Base-by-base conservation (phyloP, 352 stramenopile genomes). In the Phytophthora kernoviae region DNA sequence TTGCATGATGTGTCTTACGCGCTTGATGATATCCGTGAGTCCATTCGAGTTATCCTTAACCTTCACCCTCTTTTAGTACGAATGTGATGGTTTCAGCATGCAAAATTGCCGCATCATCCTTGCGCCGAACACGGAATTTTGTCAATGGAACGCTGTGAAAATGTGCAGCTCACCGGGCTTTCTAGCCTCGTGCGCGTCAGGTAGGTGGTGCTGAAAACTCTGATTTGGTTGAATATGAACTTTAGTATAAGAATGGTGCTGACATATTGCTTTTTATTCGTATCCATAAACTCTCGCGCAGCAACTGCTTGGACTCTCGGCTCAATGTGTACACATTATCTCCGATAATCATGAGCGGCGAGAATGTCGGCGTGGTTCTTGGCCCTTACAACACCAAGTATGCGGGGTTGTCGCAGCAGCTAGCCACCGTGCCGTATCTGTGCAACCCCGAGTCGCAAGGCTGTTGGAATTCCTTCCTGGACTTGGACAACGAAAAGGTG, bases 311-410 rank as follows among this genome's bases (percentile, higher is more conserved):
- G 49, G 95, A 99, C 63, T 95, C 91, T 7, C 70, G 87, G 0
- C 81, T 98, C 44, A 97, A 93, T 58, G 69, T 96, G 20, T 99
- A 98, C 72, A 97, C 95, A 7, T 81, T 95, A 9, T 87, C 75
- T 37, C 91, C 90, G 17, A 73, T 97, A 36, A 88, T 99, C 60
- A 81, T 98, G 45, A 94, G 92, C 10, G 96, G 96, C 22, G 96
- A 99, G 69, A 98, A 98, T 75, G 83, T 97, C 1, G 93, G 84
- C 21, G 96, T 97, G 56, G 82, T 97, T 55, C 87, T 99, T 46
- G 96, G 94, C 14, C 96, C 96, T 1, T 98, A 98, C 87, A 98
- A 98, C 69, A 91, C 91, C 45, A 97, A 95, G 70, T 98, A 98
- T 70, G 81, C 94, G 4, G 83, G 85, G 9, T 80, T 98, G 17